Evolutionary conservation across 1,284 basidiomycete genomes (phyloP).

Genomic region (Lignosus rhinocerotis): DNA sequence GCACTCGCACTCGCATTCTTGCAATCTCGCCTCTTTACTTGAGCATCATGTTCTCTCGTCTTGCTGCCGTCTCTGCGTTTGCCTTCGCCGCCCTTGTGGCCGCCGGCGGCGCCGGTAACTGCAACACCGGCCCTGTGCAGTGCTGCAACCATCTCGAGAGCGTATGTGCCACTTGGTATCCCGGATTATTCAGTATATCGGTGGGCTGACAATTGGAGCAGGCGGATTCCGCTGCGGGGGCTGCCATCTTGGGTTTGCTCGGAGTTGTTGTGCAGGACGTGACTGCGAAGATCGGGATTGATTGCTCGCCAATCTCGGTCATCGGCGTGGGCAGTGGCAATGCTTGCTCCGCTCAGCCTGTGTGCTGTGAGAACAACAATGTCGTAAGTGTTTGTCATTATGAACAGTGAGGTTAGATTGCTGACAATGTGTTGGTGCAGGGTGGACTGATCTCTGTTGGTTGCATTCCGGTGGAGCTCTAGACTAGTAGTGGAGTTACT

Average conservation of each 20-base stretch:
- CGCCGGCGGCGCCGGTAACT: conserved; percentile 11
- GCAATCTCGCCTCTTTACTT: neutral
- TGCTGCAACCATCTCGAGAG: conserved; percentile 22
- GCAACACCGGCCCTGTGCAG: conserved; percentile 22
- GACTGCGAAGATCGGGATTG: conserved; percentile 11
- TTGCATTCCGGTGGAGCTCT: neutral
- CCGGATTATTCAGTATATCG: no score
- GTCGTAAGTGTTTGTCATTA: conserved; percentile 10
- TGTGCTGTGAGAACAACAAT: conserved; percentile 24
- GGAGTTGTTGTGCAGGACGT: conserved; percentile 14
- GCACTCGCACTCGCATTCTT: neutral
- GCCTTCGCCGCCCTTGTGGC: conserved; percentile 14
- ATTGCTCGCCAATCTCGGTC: conserved; percentile 18
- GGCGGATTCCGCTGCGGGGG: conserved; percentile 12
- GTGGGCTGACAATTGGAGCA: neutral
- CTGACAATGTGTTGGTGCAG: neutral
- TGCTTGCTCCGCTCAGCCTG: conserved; percentile 12
- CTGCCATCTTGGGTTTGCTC: conserved; percentile 9
- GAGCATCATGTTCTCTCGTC: conserved; percentile 10
- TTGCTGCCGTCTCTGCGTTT: conserved; percentile 7
- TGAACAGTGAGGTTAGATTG: neutral
- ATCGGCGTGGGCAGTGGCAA: conserved; percentile 15
- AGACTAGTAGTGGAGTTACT: neutral
- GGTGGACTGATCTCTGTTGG: neutral
- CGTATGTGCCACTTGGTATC: conserved; percentile 2